A percentile compares a stretch with the other conserved stretches of the same genome.
These are phyloP conservation scores for Colletotrichum sp. DNA, from an alignment of 2,329 filamentous ascomycete genomes.

Conservation along the genomic window DNA sequence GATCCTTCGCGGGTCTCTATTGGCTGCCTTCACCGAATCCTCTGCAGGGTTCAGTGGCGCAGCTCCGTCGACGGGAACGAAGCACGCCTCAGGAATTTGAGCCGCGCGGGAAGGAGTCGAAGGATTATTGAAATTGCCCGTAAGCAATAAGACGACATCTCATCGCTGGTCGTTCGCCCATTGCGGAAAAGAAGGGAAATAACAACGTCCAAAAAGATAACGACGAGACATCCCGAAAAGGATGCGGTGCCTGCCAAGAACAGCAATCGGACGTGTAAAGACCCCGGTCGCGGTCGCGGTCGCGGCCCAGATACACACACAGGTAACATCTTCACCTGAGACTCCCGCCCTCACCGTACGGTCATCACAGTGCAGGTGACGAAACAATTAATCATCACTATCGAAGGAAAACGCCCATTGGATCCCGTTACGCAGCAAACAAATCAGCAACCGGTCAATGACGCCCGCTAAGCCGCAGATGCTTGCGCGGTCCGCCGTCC, in stretches of 20 bases:
- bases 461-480: conserved; percentile 4
- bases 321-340: background rate
- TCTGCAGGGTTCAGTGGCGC: background rate
- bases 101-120: background rate
- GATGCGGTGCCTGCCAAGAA: background rate
- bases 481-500: conserved; percentile 5
- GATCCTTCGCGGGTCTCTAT: background rate
- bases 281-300: background rate
- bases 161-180: background rate
- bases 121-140: background rate
- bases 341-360: background rate
- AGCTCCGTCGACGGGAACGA: background rate
- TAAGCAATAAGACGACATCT: background rate
- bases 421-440: background rate
- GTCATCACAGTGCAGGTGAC: background rate
- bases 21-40: background rate
- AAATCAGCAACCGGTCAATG: background rate
- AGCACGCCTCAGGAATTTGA: background rate
- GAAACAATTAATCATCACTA: background rate
- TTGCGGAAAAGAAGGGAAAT: background rate
- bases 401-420: background rate
- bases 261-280: background rate
- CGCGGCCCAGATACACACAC: background rate
- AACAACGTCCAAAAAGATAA: background rate
- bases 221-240: background rate